Evolutionary conservation across 441 rosid species (phyloP), one percentile per base, ranked within the genome.

Genomic region (Arabidopsis lyrata): DNA sequence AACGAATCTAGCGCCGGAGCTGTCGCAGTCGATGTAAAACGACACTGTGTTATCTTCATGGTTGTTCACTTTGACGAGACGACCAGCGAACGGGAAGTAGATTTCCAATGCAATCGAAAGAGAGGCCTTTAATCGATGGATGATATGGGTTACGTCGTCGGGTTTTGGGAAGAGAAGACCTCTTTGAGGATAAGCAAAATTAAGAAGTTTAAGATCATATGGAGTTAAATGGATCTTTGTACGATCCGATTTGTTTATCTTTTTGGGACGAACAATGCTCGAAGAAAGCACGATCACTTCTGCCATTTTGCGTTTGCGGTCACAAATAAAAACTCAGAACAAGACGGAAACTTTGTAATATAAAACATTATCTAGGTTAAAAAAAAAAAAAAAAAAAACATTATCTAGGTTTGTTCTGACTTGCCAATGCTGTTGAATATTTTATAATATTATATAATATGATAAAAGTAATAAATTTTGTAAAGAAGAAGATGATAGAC

Each of bases 111-210:
- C 76, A 15, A 35, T 48, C 8, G 76, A 77, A 42, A 76, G 75
- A 36, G 80, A 44, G 20, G 72, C 6, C 63, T 57, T 70, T 47
- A 77, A 13, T 4, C 16, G 55, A 56, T 41, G 18, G 29, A 70
- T 57, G 39, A 64, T 10, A 15, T 5, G 1, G 38, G 29, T 58
- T 58, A 57, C 38, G 7, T 39, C 27, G 59, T 56, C 34, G n/a
- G 72, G 80, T 64, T 64, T 77, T 3, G 38, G 38, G 62, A 77
- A 77, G 35, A 77, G 62, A 64, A 77, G 76, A n/a, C 72, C 80
- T 70, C 76, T 77, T 50, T 70, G 80, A 58, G 76, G 60, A 57
- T 77, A 77, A 55, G 31, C 15, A 49, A 63, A 32, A 24, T 39
- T 5, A 49, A 77, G 75, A 63, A 70, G 61, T n/a, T 39, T n/a